These are phyloP conservation scores for Schizophyllum commune DNA, from an alignment of 1,284 basidiomycete genomes.

Conservation along the genomic window DNA sequence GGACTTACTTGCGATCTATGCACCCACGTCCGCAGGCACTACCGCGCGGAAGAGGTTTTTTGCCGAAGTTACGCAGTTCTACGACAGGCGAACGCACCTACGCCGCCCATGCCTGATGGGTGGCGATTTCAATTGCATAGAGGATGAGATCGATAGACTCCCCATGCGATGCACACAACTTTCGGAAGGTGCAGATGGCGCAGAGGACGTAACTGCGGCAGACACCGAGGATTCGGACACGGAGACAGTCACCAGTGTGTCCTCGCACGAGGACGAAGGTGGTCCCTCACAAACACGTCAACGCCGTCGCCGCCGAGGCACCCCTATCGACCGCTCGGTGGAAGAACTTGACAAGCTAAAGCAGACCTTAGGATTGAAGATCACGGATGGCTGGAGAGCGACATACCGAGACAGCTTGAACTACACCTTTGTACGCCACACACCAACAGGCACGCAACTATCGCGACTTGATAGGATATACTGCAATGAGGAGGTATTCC, in stretches of 20 bases:
- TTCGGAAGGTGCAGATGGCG: too few species aligned
- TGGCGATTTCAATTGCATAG: slow-evolving; percentile 3
- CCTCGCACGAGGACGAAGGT: background rate
- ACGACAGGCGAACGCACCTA: background rate
- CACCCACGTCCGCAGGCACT: background rate
- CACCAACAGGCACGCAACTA: background rate
- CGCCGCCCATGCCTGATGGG: background rate
- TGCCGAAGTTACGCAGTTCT: background rate
- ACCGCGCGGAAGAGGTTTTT: background rate
- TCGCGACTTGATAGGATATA: slow-evolving; percentile 4
- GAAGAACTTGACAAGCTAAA: background rate
- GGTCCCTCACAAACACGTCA: too few species aligned
- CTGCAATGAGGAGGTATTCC: background rate
- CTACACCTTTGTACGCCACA: slow-evolving; percentile 1
- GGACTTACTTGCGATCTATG: background rate
- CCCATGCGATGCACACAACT: background rate
- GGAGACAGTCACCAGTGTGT: too few species aligned
- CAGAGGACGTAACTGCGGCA: too few species aligned
- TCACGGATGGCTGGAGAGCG: slow-evolving; percentile 1
- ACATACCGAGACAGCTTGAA: slow-evolving; percentile 4
- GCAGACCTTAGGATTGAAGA: background rate
- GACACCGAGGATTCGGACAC: too few species aligned
- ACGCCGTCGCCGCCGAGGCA: background rate
- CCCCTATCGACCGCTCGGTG: background rate
- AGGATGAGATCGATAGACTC: slow-evolving; percentile 3